Base-by-base conservation (phyloP, 2,329 filamentous ascomycete species). In the Sphaerulina vaccinii region DNA sequence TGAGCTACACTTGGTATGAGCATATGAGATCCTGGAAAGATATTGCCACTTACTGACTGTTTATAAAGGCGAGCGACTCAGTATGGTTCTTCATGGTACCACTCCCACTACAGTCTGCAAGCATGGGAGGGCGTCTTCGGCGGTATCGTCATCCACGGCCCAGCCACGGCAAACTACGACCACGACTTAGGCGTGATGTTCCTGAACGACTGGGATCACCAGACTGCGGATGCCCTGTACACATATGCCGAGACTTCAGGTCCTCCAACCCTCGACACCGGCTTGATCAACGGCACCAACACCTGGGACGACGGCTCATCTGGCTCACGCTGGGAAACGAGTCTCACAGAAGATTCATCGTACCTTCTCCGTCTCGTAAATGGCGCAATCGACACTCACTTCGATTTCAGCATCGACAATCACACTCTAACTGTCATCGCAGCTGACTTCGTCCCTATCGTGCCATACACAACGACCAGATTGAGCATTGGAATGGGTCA, bases 371-470 rank as follows among this genome's bases (percentile, higher is more conserved):
- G 24, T 10, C 6, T 27, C 6, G 24, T 10, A 10, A 27, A 27
- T 27, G 10, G 6, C 10, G 24, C 24, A 10, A 5, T 27, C 6
- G 5, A 27, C 10, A 6, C 24, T 5, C 5, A 27, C 24, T 27
- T 27, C 24, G 6, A 10, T 10, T 27, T 27, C 24, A 27, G 6
- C 24, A 10, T 27, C 5, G 24, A 27, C 10, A 10, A 27, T 27
- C 24, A 27, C 10, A 6, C 5, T 10, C 10, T 27, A 10, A 27
- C 24, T 10, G 72, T 75, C 27, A 70, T 76, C 39, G 67, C 70
- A 2, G 64, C 65, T 1, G 73, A 76, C 45, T 73, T 75, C 38
- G 67, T 71, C 5, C 72, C 74, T 1, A 70, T 76, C 47, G 64
- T 66, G 21, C 73, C 73, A 6, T 75, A 70, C 49, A 61, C 56